phyloP scores from a whole-genome alignment of 192 early-diverging fungal genomes.

The Gonapodya prolifera region DNA sequence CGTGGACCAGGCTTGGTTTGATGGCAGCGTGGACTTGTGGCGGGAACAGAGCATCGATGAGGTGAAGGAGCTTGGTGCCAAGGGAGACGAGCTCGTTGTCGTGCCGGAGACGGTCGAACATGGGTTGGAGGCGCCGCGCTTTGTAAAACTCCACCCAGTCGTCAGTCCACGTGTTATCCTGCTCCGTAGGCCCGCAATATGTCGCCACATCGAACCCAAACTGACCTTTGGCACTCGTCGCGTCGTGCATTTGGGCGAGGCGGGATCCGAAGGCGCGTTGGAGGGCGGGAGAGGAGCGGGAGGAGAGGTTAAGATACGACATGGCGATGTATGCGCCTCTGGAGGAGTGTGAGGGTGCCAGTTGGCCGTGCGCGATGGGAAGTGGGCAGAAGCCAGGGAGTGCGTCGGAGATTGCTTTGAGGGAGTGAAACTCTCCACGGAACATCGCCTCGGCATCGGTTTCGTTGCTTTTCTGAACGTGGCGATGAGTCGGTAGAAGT shows the following conservation, averaged over 20 bases:
- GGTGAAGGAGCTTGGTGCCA: background rate
- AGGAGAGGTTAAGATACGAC: no score
- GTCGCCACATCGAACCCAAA: constrained; percentile 14
- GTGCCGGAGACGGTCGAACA: constrained; percentile 7
- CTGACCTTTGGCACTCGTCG: constrained; percentile 9
- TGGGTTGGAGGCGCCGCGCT: constrained; percentile 6
- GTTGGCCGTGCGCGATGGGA: no score
- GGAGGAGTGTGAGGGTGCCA: no score
- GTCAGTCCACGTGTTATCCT: constrained; percentile 17
- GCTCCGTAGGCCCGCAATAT: constrained; percentile 14
- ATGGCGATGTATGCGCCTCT: no score
- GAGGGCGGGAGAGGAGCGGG: no score
- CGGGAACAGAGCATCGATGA: constrained; percentile 11
- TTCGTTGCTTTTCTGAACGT: no score
- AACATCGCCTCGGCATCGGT: no score
- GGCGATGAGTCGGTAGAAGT: no score
- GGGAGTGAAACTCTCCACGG: no score
- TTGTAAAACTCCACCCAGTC: constrained; percentile 13
- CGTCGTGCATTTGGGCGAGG: constrained; percentile 11
- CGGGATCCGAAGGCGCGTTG: constrained; percentile 7
- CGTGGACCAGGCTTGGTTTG: constrained; percentile 15
- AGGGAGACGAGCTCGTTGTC: constrained; percentile 4
- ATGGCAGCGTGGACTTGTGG: constrained; percentile 8
- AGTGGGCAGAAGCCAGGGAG: no score
- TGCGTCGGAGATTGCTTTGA: no score